Evolutionary conservation across 352 stramenopile species (phyloP), one percentile per base, ranked within the genome.

Genomic region (Phytophthora constricta): DNA sequence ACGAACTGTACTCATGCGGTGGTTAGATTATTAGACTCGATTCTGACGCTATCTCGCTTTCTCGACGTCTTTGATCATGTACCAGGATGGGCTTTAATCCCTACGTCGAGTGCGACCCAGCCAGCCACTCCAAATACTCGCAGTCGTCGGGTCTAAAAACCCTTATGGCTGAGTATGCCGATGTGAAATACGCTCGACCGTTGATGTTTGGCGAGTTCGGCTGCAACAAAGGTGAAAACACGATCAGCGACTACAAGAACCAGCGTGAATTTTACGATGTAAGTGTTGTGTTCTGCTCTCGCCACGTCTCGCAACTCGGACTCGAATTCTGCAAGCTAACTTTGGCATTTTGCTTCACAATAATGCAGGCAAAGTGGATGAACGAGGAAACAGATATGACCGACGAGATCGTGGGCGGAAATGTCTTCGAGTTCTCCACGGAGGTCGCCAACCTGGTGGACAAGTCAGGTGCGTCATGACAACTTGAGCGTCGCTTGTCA

Each of bases 171-270:
- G 84, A 91, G 27, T 95, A 92, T 67, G 56, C 50, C 0, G 50
- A 62, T 4, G 59, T 78, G 9, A 72, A 68, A 1, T 90, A 90
- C 57, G 68, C 77, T 33, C 76, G 76, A 1, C 82, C 82, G 1
- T 59, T 93, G 27, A 88, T 95, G 73, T 89, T 93, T 57, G 80
- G 82, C 39, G 87, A 95, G 61, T 95, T 88, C 61, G 87, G 85
- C 19, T 95, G 85, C 68, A 92, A 91, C 65, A 72, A 77, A 9
- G 82, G 82, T 22, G 55, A 33, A 1, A 89, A 91, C 59, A 93
- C 86, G 1, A 68, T 95, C 45, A 76, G 92, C n/a, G 81, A 78
- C 17, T 93, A 70, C 55, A 76, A 88, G 48, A 86, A 84, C 47
- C 83, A 93, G 72, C 86, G 84, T 45, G 62, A 55, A 14, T 92